phyloP scores from a whole-genome alignment of 2,329 filamentous ascomycete genomes.

The Cytospora mali region DNA sequence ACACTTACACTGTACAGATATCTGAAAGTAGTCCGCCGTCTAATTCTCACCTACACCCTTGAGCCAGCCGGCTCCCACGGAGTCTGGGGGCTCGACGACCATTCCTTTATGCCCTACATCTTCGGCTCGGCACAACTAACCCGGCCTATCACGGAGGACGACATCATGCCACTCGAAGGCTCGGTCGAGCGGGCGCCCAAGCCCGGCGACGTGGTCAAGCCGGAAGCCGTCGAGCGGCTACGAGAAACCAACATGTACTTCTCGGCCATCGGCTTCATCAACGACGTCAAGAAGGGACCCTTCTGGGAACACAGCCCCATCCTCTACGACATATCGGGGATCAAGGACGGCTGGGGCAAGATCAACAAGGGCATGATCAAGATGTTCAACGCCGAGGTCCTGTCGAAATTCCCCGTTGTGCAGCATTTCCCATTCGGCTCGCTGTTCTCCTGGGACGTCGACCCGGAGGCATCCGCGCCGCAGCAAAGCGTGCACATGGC shows the following conservation, averaged over 20 bases:
- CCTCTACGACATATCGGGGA: slow-evolving; percentile 89
- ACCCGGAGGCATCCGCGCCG: slow-evolving; percentile 60
- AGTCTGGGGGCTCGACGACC: slow-evolving; percentile 98
- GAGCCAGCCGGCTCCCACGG: slow-evolving; percentile 96
- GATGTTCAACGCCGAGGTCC: slow-evolving; percentile 97
- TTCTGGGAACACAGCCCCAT: slow-evolving; percentile 98
- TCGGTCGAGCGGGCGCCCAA: slow-evolving; percentile 73
- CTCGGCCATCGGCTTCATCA: slow-evolving; percentile 92
- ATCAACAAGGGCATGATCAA: slow-evolving; percentile 99
- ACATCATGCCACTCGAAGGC: slow-evolving; percentile 75
- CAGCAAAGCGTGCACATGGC: slow-evolving; percentile 58
- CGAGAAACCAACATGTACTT: slow-evolving; percentile 84
- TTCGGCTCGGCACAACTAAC: slow-evolving; percentile 91
- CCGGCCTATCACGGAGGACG: slow-evolving; percentile 67
- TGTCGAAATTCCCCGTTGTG: slow-evolving; percentile 97
- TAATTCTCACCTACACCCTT: slow-evolving; percentile 89
- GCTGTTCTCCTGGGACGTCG: slow-evolving; percentile 74
- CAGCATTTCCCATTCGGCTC: slow-evolving; percentile 89
- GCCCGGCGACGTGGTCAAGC: slow-evolving; percentile 69
- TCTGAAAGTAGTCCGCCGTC: slow-evolving; percentile 73
- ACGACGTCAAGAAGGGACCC: slow-evolving; percentile 92
- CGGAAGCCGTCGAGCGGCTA: slow-evolving; percentile 65
- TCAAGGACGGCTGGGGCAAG: slow-evolving; percentile 94
- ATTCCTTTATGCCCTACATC: slow-evolving; percentile 91
- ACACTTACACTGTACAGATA: slow-evolving; percentile 57